Conservation (phyloP, 306 rosid genomes). For the Rosa chinensis region DNA sequence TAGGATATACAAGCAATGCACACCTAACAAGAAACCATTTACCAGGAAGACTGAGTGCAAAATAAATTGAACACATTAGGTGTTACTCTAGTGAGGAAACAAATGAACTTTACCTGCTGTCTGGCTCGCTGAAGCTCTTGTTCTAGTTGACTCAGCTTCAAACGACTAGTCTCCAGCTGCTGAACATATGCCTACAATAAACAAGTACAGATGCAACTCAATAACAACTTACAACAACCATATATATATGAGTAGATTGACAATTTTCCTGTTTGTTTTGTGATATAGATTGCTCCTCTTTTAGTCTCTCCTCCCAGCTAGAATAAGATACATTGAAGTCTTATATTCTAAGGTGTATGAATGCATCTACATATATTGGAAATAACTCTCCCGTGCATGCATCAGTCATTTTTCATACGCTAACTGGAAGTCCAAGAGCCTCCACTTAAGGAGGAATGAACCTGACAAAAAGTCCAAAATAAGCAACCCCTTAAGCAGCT, state of each 20-base stretch:
- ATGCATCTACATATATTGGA: not conserved
- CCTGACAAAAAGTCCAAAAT: not conserved
- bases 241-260: not conserved
- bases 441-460: not conserved
- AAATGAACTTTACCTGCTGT: slow-evolving; percentile 66
- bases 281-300: not conserved
- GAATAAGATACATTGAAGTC: not conserved
- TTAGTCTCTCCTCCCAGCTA: not conserved
- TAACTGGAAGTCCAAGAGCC: not conserved
- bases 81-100: not conserved
- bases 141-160: slow-evolving; percentile 91
- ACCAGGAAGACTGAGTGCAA: not conserved
- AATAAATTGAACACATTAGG: not conserved
- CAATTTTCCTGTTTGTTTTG: not conserved
- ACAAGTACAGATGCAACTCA: slow-evolving; percentile 8
- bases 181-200: slow-evolving; percentile 83
- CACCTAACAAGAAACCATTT: not conserved
- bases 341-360: not conserved
- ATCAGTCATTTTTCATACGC: not conserved
- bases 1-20: not conserved
- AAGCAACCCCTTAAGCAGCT: not conserved
- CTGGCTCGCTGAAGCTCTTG: slow-evolving; percentile 99
- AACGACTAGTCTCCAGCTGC: slow-evolving; percentile 93
- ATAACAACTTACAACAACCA: slow-evolving; percentile 1
- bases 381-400: not conserved